Conservation (phyloP, 176 grass and related monocot genomes). For the Carex scoparia region DNA sequence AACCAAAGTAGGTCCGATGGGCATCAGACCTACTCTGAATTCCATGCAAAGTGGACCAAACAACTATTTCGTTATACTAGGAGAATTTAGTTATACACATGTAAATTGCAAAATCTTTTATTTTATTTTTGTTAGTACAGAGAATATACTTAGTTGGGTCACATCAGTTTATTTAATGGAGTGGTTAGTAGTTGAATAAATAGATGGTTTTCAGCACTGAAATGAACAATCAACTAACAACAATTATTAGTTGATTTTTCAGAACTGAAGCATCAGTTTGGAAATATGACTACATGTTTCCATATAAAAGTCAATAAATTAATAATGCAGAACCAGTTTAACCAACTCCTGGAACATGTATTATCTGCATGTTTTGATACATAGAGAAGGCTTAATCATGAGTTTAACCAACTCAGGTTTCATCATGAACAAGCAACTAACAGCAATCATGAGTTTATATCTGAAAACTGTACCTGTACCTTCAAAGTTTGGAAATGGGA, state of each 20-base stretch:
- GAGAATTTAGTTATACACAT: neutral
- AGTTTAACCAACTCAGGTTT: too few relatives aligned
- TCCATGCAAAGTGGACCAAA: neutral
- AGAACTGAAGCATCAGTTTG: neutral
- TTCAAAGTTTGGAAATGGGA: neutral
- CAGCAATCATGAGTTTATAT: neutral
- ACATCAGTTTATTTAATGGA: slow-evolving; percentile 2
- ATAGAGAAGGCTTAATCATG: too few relatives aligned
- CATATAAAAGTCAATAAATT: neutral
- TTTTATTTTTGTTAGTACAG: neutral
- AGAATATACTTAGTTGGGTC: neutral
- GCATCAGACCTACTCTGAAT: too few relatives aligned
- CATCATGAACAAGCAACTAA: too few relatives aligned
- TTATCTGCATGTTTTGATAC: too few relatives aligned
- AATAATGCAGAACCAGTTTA: too few relatives aligned
- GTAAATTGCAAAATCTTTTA: neutral
- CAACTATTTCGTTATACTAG: neutral
- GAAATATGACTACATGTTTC: neutral
- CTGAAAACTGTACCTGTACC: neutral
- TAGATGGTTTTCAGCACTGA: slow-evolving; percentile 5
- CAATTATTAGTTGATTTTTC: neutral
- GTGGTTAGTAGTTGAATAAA: slow-evolving; percentile 1
- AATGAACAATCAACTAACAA: slow-evolving; percentile 10
- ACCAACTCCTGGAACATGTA: too few relatives aligned
- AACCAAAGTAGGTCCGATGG: too few relatives aligned